A percentile compares a stretch with the other conserved stretches of the same genome.
These are phyloP conservation scores for Globisporangium irregulare DNA, from an alignment of 352 stramenopile genomes.

Conservation along the genomic window DNA sequence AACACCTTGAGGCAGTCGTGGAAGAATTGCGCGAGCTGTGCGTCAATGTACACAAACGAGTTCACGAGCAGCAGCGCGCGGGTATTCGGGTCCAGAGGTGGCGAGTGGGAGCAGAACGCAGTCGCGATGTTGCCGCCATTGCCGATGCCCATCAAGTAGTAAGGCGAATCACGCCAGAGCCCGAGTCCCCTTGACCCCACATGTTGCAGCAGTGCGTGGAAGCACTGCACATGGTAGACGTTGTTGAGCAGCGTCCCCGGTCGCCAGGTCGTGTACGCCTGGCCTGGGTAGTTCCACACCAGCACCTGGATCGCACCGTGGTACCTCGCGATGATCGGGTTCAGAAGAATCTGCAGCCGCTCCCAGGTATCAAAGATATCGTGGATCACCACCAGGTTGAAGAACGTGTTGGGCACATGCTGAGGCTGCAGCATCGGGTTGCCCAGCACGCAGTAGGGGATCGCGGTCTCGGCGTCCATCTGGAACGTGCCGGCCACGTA, in stretches of 20 bases:
- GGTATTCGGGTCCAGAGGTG: constrained; percentile 50
- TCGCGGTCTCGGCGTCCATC: constrained; percentile 90
- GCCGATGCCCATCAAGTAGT: constrained; percentile 91
- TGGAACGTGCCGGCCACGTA: constrained; percentile 71
- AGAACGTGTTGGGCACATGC: constrained; percentile 60
- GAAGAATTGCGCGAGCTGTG: constrained; percentile 89
- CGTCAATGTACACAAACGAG: constrained; percentile 87
- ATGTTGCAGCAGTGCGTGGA: constrained; percentile 83
- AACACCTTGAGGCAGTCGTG: constrained; percentile 96
- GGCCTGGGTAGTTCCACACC: constrained; percentile 96
- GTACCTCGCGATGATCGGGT: constrained; percentile 87
- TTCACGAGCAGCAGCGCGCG: constrained; percentile 89
- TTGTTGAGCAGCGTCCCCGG: constrained; percentile 91
- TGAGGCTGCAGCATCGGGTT: constrained; percentile 18
- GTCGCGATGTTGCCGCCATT: constrained; percentile 90
- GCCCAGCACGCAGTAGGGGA: constrained; percentile 91
- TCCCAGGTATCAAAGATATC: constrained; percentile 96
- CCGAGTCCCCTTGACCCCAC: constrained; percentile 16
- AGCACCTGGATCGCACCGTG: constrained; percentile 82
- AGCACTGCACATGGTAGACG: constrained; percentile 84
- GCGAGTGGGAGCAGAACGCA: constrained; percentile 63
- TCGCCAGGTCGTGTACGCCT: constrained; percentile 93
- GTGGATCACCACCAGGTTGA: constrained; percentile 94
- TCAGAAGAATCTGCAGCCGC: constrained; percentile 92
- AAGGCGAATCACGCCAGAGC: constrained; percentile 78